These are phyloP conservation scores for Trichoderma polysporum DNA, from an alignment of 2,329 filamentous ascomycete species.

Conservation along the genomic window DNA sequence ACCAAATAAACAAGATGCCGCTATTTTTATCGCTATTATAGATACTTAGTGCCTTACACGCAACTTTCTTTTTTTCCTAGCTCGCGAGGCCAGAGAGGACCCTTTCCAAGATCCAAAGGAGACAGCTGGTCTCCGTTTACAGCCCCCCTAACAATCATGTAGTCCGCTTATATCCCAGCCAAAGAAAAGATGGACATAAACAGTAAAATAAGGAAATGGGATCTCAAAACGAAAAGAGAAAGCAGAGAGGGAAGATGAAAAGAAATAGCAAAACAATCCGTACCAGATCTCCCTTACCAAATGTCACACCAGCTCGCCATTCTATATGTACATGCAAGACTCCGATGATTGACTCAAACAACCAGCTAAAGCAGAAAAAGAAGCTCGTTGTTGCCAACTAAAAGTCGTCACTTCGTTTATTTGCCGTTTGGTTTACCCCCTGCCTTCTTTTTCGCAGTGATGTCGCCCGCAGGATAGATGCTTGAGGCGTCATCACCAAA, in stretches of 20 bases:
- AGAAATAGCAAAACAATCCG: not conserved
- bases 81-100: not conserved
- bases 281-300: constrained; percentile 11
- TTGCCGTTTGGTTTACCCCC: constrained; percentile 30
- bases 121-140: constrained; percentile 8
- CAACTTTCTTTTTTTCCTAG: not conserved
- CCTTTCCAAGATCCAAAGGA: constrained; percentile 3
- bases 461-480: constrained; percentile 45
- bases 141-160: not conserved
- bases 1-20: not conserved
- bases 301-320: constrained; percentile 5
- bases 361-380: constrained; percentile 1
- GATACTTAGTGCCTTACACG: not conserved
- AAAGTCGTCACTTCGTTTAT: constrained; percentile 15
- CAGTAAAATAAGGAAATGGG: not conserved
- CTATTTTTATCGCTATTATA: constrained; percentile 6
- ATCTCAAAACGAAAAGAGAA: not conserved
- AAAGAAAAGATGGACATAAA: not conserved
- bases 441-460: constrained; percentile 32
- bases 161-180: constrained; percentile 15
- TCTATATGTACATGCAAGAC: constrained; percentile 21
- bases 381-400: not conserved
- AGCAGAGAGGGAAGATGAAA: not conserved
- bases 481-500: constrained; percentile 63
- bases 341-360: constrained; percentile 14